phyloP scores from a whole-genome alignment of 495 filamentous ascomycete genomes.

The Xylaria cubensis region DNA sequence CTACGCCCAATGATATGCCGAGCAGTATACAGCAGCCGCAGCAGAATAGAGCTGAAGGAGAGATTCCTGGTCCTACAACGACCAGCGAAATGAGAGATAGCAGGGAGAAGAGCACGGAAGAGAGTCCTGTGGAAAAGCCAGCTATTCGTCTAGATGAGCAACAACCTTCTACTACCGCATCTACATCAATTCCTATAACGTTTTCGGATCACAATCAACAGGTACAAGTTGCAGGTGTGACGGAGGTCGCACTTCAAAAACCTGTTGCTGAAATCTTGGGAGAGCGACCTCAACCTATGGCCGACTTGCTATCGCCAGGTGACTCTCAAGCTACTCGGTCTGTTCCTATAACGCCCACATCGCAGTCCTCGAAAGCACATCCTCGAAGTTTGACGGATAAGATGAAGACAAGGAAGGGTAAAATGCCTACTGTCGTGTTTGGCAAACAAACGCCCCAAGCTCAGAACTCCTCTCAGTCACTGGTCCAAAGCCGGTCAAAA shows the following conservation, averaged over 20 bases:
- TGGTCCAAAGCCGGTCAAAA: constrained; percentile 43
- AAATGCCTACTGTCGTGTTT: constrained; percentile 82
- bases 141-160: background rate
- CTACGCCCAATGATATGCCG: background rate
- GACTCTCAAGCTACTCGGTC: constrained; percentile 39
- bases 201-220: constrained; percentile 25
- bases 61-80: background rate
- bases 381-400: constrained; percentile 55
- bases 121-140: background rate
- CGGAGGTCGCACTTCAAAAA: constrained; percentile 72
- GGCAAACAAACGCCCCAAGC: constrained; percentile 59
- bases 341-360: constrained; percentile 47
- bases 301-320: constrained; percentile 34
- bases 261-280: constrained; percentile 76
- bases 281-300: constrained; percentile 60
- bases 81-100: background rate
- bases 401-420: constrained; percentile 67
- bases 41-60: background rate
- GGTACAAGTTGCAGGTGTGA: constrained; percentile 59
- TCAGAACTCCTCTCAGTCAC: constrained; percentile 36
- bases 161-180: background rate
- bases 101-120: background rate
- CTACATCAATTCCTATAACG: background rate
- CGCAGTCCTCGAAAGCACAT: constrained; percentile 45
- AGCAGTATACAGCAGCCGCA: background rate